A percentile compares a stretch with the other conserved stretches of the same genome.
These are phyloP conservation scores for Candida alai DNA, from an alignment of 805 yeast species.

Conservation along the genomic window DNA sequence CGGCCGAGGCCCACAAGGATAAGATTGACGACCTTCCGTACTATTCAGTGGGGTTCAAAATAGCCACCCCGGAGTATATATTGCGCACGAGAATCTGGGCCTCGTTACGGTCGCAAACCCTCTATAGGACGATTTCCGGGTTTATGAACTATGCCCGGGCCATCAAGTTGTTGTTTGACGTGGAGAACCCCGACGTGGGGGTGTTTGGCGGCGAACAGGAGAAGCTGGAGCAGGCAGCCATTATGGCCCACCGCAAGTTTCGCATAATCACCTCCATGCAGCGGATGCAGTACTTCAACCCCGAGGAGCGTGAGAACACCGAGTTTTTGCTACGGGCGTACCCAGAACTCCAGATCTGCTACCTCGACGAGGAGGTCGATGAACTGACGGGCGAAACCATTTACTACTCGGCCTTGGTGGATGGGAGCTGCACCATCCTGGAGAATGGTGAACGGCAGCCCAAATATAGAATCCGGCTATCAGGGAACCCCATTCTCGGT, in stretches of 20 bases:
- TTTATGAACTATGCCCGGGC: slow-evolving; percentile 98
- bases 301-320: slow-evolving; percentile 74
- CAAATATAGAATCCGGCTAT: slow-evolving; percentile 64
- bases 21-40: slow-evolving; percentile 91
- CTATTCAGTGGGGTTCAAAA: slow-evolving; percentile 94
- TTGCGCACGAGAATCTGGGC: slow-evolving; percentile 98
- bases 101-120: slow-evolving; percentile 91
- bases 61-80: slow-evolving; percentile 96
- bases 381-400: slow-evolving; percentile 67
- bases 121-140: slow-evolving; percentile 95
- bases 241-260: slow-evolving; percentile 81
- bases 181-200: slow-evolving; percentile 78
- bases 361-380: slow-evolving; percentile 90
- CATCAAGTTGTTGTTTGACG: slow-evolving; percentile 80
- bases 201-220: slow-evolving; percentile 27
- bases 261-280: slow-evolving; percentile 83
- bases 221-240: slow-evolving; percentile 43
- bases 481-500: slow-evolving; percentile 84
- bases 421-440: slow-evolving; percentile 71
- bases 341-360: slow-evolving; percentile 86
- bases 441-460: slow-evolving; percentile 44
- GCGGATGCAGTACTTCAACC: slow-evolving; percentile 65
- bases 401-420: slow-evolving; percentile 73
- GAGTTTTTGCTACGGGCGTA: slow-evolving; percentile 79
- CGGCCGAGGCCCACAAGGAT: slow-evolving; percentile 11